Evolutionary conservation across 208 protist species (phyloP).

Genomic region (Leishmania lainsoni): DNA sequence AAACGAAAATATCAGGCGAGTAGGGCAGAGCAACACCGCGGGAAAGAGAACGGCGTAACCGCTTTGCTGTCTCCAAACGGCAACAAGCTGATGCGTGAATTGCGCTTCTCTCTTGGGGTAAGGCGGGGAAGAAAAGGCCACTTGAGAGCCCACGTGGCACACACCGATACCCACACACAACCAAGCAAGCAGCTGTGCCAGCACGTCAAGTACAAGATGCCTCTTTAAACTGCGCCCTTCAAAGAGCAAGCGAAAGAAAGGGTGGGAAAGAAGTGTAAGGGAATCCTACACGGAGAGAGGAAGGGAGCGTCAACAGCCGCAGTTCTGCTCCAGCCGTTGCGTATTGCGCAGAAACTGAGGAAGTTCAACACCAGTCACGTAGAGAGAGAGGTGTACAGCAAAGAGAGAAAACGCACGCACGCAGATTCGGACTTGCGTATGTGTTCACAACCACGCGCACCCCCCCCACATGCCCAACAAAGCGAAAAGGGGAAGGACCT

Average conservation of each 20-base stretch:
- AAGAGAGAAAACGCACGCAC: constrained; percentile 3
- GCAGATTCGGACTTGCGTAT: background rate
- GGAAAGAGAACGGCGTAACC: background rate
- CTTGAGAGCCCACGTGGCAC: background rate
- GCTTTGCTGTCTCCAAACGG: background rate
- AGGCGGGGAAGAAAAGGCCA: background rate
- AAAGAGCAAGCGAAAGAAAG: background rate
- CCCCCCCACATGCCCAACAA: background rate
- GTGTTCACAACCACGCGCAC: background rate
- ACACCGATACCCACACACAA: background rate
- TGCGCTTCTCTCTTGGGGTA: background rate
- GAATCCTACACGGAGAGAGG: background rate
- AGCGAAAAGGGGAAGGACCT: background rate
- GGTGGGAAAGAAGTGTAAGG: background rate
- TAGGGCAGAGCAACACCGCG: background rate
- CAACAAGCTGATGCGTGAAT: background rate
- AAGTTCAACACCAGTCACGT: background rate
- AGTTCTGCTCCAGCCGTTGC: background rate
- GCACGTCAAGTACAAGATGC: background rate
- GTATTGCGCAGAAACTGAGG: background rate
- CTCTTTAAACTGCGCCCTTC: background rate
- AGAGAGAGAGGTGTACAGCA: background rate
- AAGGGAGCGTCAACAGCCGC: background rate
- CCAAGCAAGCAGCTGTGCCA: background rate
- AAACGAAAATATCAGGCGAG: background rate